Evolutionary conservation across 768 basidiomycete genomes (phyloP).

Genomic region (Auricularia heimuer): DNA sequence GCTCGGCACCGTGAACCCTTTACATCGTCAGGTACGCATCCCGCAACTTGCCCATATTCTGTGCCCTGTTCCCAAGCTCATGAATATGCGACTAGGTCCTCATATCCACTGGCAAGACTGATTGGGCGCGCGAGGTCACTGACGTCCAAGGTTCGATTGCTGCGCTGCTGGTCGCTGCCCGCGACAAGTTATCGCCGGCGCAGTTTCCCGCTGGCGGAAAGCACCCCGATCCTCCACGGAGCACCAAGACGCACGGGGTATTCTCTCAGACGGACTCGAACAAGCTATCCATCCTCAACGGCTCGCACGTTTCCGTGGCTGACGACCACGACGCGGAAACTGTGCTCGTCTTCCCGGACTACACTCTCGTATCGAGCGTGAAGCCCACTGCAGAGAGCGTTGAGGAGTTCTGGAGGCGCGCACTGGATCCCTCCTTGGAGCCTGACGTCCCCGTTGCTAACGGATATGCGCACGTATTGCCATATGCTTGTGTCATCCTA

Average conservation of each 20-base stretch:
- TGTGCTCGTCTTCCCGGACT: constrained; percentile 89
- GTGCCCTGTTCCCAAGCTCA: constrained; percentile 1
- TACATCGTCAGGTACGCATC: constrained; percentile 57
- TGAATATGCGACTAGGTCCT: constrained; percentile 42
- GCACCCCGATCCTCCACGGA: not conserved
- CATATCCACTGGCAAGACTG: constrained; percentile 81
- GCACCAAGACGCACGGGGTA: constrained; percentile 38
- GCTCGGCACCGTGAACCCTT: constrained; percentile 77
- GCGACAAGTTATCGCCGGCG: not conserved
- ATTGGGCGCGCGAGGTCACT: constrained; percentile 81
- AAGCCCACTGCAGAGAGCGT: not conserved
- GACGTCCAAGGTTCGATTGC: constrained; percentile 65
- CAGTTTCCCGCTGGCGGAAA: not conserved
- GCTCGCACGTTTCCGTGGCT: constrained; percentile 66
- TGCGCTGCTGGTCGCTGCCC: constrained; percentile 12
- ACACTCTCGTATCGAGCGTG: constrained; percentile 70
- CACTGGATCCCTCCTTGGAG: constrained; percentile 47
- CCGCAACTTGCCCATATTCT: not conserved
- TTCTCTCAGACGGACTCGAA: constrained; percentile 47
- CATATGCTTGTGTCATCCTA: constrained; percentile 86
- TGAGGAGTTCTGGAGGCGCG: constrained; percentile 51
- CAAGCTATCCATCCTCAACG: constrained; percentile 68
- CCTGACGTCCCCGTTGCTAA: constrained; percentile 29
- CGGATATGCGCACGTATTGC: constrained; percentile 58
- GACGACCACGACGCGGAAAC: constrained; percentile 56